These are phyloP conservation scores for Trametes punicea DNA, from an alignment of 768 basidiomycete genomes.

Conservation along the genomic window DNA sequence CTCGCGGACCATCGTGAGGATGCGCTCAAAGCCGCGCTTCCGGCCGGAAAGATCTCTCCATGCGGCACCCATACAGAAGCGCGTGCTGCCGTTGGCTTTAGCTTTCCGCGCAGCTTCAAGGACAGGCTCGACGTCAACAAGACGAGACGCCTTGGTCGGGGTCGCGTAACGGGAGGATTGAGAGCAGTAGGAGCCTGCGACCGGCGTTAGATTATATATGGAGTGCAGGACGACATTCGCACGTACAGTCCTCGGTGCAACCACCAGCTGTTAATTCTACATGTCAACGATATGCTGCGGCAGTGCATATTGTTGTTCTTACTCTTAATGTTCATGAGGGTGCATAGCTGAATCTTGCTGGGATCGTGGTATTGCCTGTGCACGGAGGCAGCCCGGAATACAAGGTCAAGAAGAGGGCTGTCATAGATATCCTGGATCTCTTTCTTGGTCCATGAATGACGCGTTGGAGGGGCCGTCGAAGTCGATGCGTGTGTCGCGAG, in stretches of 20 bases:
- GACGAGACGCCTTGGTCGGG: conserved; percentile 79
- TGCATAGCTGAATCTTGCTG: conserved; percentile 90
- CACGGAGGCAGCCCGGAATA: conserved; percentile 80
- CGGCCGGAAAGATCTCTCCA: conserved; percentile 94
- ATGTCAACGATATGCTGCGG: conserved; percentile 10
- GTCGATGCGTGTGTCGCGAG: conserved; percentile 61
- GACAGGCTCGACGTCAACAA: conserved; percentile 89
- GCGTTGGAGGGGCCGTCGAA: conserved; percentile 31
- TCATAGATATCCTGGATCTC: conserved; percentile 89
- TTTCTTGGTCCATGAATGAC: conserved; percentile 68
- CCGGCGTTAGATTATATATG: conserved; percentile 12
- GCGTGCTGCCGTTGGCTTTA: conserved; percentile 93
- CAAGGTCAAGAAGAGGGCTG: conserved; percentile 80
- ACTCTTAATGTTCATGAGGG: conserved; percentile 99
- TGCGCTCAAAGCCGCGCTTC: conserved; percentile 90
- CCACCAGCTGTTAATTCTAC: conserved; percentile 74
- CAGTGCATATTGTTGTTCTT: conserved; percentile 37
- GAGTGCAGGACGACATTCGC: neutral
- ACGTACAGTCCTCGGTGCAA: conserved; percentile 91
- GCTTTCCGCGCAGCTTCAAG: conserved; percentile 90
- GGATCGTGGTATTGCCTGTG: conserved; percentile 89
- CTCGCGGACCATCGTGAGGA: conserved; percentile 87
- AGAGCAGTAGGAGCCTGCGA: conserved; percentile 90
- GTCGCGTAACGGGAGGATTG: conserved; percentile 94
- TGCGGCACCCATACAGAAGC: conserved; percentile 99